Conservation (phyloP, 2,329 filamentous ascomycete genomes). For the Alternaria tenuissima region DNA sequence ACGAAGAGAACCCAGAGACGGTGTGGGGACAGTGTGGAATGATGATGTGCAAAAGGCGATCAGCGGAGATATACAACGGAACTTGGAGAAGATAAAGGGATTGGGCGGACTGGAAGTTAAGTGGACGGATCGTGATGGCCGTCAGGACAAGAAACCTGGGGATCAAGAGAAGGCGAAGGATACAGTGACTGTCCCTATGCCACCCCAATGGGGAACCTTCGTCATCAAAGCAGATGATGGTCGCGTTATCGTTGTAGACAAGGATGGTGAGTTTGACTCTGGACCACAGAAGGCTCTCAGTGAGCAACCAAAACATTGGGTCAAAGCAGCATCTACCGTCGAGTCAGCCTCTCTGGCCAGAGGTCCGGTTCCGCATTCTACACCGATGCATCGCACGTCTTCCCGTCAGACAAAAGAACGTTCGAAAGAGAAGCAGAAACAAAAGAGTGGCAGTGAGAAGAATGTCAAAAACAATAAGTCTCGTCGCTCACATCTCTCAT, state of each 20-base stretch:
- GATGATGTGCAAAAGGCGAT: conserved; percentile 32
- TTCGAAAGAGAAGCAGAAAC: background rate
- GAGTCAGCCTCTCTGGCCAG: background rate
- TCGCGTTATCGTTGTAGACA: conserved; percentile 39
- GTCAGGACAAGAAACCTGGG: background rate
- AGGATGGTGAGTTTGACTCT: conserved; percentile 38
- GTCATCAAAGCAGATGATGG: conserved; percentile 36
- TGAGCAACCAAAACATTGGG: conserved; percentile 15
- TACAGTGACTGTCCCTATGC: conserved; percentile 26
- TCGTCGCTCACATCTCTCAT: background rate
- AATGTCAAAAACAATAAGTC: background rate
- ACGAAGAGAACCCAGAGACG: background rate
- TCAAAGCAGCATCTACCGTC: conserved; percentile 15
- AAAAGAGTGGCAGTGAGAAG: background rate
- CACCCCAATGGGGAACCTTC: conserved; percentile 32
- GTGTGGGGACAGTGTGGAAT: conserved; percentile 24
- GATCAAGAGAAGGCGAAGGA: conserved; percentile 12
- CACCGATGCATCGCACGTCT: background rate
- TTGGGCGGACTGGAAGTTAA: conserved; percentile 20
- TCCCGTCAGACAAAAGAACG: background rate
- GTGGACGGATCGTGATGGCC: background rate
- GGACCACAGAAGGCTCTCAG: conserved; percentile 11
- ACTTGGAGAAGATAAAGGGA: conserved; percentile 19
- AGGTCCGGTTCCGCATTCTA: background rate
- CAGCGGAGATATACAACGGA: conserved; percentile 31